Conservation (phyloP, 257 asterid genomes). For the Avicennia marina region DNA sequence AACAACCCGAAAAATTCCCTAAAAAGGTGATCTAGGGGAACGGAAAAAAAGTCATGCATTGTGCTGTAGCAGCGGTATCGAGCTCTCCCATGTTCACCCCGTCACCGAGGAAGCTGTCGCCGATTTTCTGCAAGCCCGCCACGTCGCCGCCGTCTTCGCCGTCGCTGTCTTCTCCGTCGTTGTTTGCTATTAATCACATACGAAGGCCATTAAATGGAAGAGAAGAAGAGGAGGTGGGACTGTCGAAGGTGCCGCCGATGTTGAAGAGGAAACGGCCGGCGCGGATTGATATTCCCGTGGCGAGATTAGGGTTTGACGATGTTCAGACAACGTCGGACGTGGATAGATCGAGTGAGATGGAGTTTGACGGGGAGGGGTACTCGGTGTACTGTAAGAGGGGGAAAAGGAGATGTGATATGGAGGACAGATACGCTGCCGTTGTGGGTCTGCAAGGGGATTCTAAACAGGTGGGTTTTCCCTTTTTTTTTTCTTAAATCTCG, state of each 20-base stretch:
- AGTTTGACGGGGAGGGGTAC: slow-evolving; percentile 54
- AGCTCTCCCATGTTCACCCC: slow-evolving; percentile 55
- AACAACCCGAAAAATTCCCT: neutral
- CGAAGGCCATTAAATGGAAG: slow-evolving; percentile 16
- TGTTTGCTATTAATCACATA: slow-evolving; percentile 24
- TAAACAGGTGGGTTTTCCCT: slow-evolving; percentile 42
- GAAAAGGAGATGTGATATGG: slow-evolving; percentile 58
- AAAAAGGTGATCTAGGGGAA: neutral
- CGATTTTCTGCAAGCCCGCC: slow-evolving; percentile 46
- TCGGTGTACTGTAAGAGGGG: slow-evolving; percentile 72
- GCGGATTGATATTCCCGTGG: slow-evolving; percentile 48
- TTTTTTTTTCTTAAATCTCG: neutral
- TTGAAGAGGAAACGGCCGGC: slow-evolving; percentile 76
- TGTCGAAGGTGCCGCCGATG: slow-evolving; percentile 22
- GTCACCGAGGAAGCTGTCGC: slow-evolving; percentile 41
- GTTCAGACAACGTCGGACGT: slow-evolving; percentile 18
- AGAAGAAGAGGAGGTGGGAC: slow-evolving; percentile 21
- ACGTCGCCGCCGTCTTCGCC: slow-evolving; percentile 36
- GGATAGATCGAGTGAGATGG: slow-evolving; percentile 47
- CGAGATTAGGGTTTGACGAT: slow-evolving; percentile 28
- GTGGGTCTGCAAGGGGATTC: slow-evolving; percentile 41
- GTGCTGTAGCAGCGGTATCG: slow-evolving; percentile 41
- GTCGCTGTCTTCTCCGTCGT: slow-evolving; percentile 32
- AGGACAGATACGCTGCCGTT: slow-evolving; percentile 64
- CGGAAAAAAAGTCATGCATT: slow-evolving; percentile 33